A percentile compares a stretch with the other conserved stretches of the same genome.
phyloP scores from a whole-genome alignment of 108 stramenopile genomes.

The Schizochytrium sp. region DNA sequence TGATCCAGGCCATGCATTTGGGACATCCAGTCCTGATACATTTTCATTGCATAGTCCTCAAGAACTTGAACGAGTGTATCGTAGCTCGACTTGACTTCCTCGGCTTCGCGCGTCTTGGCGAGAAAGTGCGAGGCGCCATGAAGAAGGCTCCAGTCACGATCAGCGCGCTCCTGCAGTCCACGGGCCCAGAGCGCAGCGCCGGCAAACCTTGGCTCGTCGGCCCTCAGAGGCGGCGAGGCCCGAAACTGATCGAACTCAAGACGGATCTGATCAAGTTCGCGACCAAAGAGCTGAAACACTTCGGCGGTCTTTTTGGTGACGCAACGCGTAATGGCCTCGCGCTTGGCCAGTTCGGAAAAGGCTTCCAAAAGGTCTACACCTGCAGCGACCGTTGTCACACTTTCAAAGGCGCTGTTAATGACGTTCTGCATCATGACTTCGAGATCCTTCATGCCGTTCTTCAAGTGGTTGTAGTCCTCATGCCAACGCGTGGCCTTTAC shows the following conservation, averaged over 20 bases:
- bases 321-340: conserved; percentile 46
- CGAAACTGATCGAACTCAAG: conserved; percentile 46
- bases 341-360: conserved; percentile 48
- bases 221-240: conserved; percentile 42
- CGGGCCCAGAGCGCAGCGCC: conserved; percentile 60
- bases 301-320: conserved; percentile 47
- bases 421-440: conserved; percentile 57
- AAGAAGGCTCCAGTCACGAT: neutral
- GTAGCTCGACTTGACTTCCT: conserved; percentile 43
- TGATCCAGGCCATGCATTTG: conserved; percentile 31
- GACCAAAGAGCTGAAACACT: conserved; percentile 26
- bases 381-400: conserved; percentile 40
- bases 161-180: neutral
- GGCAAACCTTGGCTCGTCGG: conserved; percentile 51
- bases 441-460: conserved; percentile 47
- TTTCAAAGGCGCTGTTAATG: conserved; percentile 53
- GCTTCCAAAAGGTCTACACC: conserved; percentile 50
- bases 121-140: conserved; percentile 26
- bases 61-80: conserved; percentile 40
- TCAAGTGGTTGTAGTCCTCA: conserved; percentile 58
- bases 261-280: conserved; percentile 24
- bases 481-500: conserved; percentile 52
- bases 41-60: conserved; percentile 39
- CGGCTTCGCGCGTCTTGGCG: conserved; percentile 12
- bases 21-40: conserved; percentile 48